Percentiles rank a stretch among this genome's conserved stretches.
These are phyloP conservation scores for Tulasnella sp. DNA, from an alignment of 768 basidiomycete species.

Conservation along the genomic window DNA sequence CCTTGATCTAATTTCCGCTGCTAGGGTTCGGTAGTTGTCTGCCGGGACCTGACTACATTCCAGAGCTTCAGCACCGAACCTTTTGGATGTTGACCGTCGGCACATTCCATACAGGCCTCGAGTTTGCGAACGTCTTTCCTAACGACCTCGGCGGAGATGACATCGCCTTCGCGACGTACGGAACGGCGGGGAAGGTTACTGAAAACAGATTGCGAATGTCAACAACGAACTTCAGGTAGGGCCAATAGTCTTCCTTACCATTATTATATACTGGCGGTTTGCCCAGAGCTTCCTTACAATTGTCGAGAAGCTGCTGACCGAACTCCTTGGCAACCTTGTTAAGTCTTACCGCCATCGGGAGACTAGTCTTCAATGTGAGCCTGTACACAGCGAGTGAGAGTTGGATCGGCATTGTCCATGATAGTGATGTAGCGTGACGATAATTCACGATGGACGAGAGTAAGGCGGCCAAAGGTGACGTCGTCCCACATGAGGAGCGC, in stretches of 20 bases:
- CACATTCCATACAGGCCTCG: slow-evolving; percentile 89
- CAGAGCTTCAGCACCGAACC: slow-evolving; percentile 96
- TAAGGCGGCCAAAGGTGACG: slow-evolving; percentile 92
- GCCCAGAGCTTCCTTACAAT: slow-evolving; percentile 78
- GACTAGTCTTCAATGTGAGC: slow-evolving; percentile 86
- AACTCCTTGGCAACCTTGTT: slow-evolving; percentile 93
- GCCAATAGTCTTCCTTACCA: slow-evolving; percentile 61
- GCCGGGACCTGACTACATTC: slow-evolving; percentile 93
- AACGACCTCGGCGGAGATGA: slow-evolving; percentile 90
- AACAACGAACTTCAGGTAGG: too few species aligned
- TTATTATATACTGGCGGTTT: slow-evolving; percentile 90
- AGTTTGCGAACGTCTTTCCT: slow-evolving; percentile 95
- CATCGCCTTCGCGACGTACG: slow-evolving; percentile 92
- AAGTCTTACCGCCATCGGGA: slow-evolving; percentile 79
- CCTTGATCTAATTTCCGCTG: slow-evolving; percentile 93
- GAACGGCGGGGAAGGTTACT: slow-evolving; percentile 99
- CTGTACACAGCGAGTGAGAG: slow-evolving; percentile 90
- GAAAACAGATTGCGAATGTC: slow-evolving; percentile 6
- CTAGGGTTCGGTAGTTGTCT: slow-evolving; percentile 94
- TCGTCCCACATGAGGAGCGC: slow-evolving; percentile 96
- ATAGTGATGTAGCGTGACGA: slow-evolving; percentile 71
- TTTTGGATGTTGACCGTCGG: slow-evolving; percentile 91
- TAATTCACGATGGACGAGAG: slow-evolving; percentile 93
- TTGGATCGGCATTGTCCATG: slow-evolving; percentile 94
- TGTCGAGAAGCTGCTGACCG: slow-evolving; percentile 91